These are phyloP conservation scores for Coelastrella sp. DNA, from an alignment of 139 green algal genomes.

Conservation along the genomic window DNA sequence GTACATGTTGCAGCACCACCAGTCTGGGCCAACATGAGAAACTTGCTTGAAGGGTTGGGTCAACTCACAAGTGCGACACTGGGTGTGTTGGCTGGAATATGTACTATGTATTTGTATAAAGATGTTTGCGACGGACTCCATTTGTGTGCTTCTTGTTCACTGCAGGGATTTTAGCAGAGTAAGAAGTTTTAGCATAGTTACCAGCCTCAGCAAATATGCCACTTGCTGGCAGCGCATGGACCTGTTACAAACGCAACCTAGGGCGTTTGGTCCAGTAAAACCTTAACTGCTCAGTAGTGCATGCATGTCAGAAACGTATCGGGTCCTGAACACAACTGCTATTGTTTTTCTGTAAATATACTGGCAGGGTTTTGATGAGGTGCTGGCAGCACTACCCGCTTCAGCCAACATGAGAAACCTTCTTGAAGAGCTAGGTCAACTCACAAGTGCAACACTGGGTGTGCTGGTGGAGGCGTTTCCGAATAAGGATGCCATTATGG, in stretches of 20 bases:
- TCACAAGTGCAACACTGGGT: conserved; percentile 8
- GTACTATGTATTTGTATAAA: too few species aligned
- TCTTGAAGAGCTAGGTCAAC: conserved; percentile 11
- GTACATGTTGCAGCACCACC: conserved; percentile 14
- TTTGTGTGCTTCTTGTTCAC: too few species aligned
- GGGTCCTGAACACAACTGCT: background rate
- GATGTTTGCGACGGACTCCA: too few species aligned
- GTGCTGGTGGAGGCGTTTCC: conserved; percentile 45
- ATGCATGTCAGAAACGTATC: background rate
- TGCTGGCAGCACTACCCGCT: conserved; percentile 21
- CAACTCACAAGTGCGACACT: background rate
- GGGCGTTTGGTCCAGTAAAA: background rate
- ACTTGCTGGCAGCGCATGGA: too few species aligned
- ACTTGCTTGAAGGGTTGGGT: conserved; percentile 20
- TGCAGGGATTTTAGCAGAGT: too few species aligned
- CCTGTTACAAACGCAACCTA: background rate
- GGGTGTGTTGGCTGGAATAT: too few species aligned
- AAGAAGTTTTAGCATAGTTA: too few species aligned
- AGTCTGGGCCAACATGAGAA: background rate
- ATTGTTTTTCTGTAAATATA: background rate
- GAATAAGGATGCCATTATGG: conserved; percentile 23
- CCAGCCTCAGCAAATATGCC: too few species aligned
- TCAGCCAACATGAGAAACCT: conserved; percentile 33
- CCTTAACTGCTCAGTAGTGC: background rate
- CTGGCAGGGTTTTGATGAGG: conserved; percentile 41